Percentiles rank a stretch among this genome's conserved stretches.
These are phyloP conservation scores for Neurospora crassa DNA, from an alignment of 2,329 filamentous ascomycete species.

Conservation along the genomic window DNA sequence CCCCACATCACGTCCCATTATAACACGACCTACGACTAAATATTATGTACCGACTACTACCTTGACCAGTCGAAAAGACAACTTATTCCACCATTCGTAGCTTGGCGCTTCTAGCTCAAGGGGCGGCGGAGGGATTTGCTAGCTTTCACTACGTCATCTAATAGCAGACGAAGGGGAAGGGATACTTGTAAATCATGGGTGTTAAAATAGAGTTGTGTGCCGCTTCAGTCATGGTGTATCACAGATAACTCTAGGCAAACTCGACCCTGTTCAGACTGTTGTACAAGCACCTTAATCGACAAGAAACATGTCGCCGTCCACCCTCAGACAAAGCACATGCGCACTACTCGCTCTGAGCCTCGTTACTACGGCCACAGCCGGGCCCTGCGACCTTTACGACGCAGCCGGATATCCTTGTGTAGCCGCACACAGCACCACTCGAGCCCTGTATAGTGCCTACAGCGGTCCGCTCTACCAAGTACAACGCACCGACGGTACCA, in stretches of 20 bases:
- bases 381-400: constrained; percentile 40
- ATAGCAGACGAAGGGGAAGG: neutral
- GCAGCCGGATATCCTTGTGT: constrained; percentile 53
- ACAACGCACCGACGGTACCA: constrained; percentile 38
- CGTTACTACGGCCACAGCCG: constrained; percentile 25
- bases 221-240: neutral
- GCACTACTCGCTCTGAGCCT: constrained; percentile 15
- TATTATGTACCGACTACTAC: neutral
- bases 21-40: neutral
- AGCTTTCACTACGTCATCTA: neutral
- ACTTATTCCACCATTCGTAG: neutral
- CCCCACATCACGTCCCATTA: neutral
- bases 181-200: neutral
- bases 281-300: neutral
- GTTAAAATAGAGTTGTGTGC: neutral
- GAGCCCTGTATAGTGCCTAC: constrained; percentile 47
- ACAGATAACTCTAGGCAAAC: neutral
- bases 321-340: neutral
- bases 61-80: neutral
- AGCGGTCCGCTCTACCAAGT: constrained; percentile 50
- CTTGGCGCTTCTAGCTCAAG: neutral
- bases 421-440: constrained; percentile 56
- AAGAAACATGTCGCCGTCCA: neutral
- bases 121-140: neutral
- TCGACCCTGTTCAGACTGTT: neutral